A percentile compares a stretch with the other conserved stretches of the same genome.
phyloP scores from a whole-genome alignment of 306 rosid genomes.

The Quercus aquifolioides region DNA sequence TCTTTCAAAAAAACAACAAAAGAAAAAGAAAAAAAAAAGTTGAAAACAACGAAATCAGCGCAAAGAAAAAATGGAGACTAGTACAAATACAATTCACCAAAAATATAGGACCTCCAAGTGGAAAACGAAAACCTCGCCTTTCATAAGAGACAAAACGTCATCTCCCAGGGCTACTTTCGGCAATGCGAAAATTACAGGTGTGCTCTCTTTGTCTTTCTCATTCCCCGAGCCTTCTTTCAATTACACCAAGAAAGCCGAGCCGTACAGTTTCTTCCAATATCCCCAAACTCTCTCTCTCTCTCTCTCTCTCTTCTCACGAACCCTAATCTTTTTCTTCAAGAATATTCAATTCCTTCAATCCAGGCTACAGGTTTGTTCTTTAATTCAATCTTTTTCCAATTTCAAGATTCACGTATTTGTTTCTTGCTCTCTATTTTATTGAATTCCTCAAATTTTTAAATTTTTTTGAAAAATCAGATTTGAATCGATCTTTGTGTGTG shows the following conservation, averaged over 20 bases:
- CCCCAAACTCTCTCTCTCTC: neutral
- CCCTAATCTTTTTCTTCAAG: neutral
- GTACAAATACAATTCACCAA: neutral
- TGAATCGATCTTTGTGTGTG: neutral
- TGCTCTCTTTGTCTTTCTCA: neutral
- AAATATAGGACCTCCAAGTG: neutral
- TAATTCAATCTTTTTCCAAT: neutral
- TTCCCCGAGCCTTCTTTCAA: constrained; percentile 6
- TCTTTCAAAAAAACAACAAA: too few relatives aligned
- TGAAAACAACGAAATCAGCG: too few relatives aligned
- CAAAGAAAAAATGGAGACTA: too few relatives aligned
- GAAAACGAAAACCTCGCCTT: neutral
- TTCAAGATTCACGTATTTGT: too few relatives aligned
- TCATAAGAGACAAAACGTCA: neutral
- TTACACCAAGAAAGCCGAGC: constrained; percentile 14
- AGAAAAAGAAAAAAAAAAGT: too few relatives aligned
- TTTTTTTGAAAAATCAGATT: neutral
- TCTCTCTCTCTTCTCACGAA: neutral
- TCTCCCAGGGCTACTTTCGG: constrained; percentile 19
- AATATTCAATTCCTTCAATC: neutral
- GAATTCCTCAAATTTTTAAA: neutral
- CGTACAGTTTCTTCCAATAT: neutral
- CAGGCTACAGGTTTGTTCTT: neutral
- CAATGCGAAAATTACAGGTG: neutral
- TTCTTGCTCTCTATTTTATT: neutral